phyloP scores from a whole-genome alignment of 1,284 basidiomycete genomes.

The Heliocybe sulcata region DNA sequence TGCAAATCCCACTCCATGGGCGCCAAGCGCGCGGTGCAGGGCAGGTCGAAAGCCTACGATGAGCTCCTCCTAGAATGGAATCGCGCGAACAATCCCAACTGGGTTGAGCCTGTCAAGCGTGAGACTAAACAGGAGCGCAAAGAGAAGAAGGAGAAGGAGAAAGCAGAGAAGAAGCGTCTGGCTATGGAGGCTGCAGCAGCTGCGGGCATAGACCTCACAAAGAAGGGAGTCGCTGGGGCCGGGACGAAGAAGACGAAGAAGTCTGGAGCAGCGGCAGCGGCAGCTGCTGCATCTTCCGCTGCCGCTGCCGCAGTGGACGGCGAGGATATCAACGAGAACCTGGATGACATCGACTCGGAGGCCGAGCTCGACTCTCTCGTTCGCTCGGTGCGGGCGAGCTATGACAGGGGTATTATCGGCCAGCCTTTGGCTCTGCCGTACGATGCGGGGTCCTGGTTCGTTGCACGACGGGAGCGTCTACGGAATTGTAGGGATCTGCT shows the following conservation, averaged over 20 bases:
- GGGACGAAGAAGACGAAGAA: slow-evolving; percentile 46
- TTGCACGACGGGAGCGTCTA: slow-evolving; percentile 63
- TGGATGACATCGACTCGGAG: slow-evolving; percentile 77
- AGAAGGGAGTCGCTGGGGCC: slow-evolving; percentile 29
- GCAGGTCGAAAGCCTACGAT: slow-evolving; percentile 83
- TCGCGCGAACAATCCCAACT: slow-evolving; percentile 87
- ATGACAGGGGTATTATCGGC: slow-evolving; percentile 41
- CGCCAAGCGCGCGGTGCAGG: slow-evolving; percentile 87
- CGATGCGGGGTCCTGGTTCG: slow-evolving; percentile 60
- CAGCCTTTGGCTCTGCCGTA: slow-evolving; percentile 41
- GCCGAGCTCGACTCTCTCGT: slow-evolving; percentile 57
- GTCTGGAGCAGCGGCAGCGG: slow-evolving; percentile 23
- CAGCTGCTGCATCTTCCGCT: slow-evolving; percentile 27
- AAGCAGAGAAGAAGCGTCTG: slow-evolving; percentile 63
- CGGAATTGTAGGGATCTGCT: slow-evolving; percentile 64
- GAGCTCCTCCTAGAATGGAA: slow-evolving; percentile 91
- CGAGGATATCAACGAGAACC: slow-evolving; percentile 62
- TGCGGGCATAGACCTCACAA: slow-evolving; percentile 35
- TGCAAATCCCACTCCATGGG: slow-evolving; percentile 99
- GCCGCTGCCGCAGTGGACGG: slow-evolving; percentile 22
- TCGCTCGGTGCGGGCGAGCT: slow-evolving; percentile 45
- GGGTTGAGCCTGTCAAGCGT: slow-evolving; percentile 85
- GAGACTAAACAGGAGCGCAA: slow-evolving; percentile 79
- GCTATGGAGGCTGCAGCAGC: slow-evolving; percentile 61
- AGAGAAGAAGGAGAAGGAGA: slow-evolving; percentile 72